These are phyloP conservation scores for Leccinum rimulosum DNA, from an alignment of 768 basidiomycete species.

Conservation along the genomic window DNA sequence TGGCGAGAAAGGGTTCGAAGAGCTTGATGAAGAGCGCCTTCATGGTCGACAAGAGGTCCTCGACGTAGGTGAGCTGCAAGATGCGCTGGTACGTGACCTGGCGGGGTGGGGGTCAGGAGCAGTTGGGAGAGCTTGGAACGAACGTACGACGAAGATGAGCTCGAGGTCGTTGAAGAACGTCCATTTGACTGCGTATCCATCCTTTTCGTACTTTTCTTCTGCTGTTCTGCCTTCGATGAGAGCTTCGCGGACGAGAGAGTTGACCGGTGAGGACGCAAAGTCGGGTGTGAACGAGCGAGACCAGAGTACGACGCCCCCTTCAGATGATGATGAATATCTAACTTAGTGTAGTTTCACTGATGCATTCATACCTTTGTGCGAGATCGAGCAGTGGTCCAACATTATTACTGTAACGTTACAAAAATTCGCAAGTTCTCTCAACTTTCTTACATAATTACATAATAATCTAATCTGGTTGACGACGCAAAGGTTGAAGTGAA, in stretches of 20 bases:
- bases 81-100: constrained; percentile 97
- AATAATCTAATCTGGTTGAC: constrained; percentile 14
- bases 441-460: background rate
- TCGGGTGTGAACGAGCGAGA: constrained; percentile 91
- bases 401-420: constrained; percentile 36
- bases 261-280: constrained; percentile 74
- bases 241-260: constrained; percentile 84
- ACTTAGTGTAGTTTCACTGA: too few species aligned
- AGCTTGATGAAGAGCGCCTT: constrained; percentile 84
- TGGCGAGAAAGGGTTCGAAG: constrained; percentile 78
- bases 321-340: background rate
- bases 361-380: constrained; percentile 70
- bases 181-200: constrained; percentile 94
- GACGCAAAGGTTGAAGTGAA: constrained; percentile 26
- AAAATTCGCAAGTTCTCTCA: background rate
- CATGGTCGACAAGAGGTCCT: constrained; percentile 77
- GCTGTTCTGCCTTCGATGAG: constrained; percentile 86
- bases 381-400: constrained; percentile 96
- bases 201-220: constrained; percentile 87
- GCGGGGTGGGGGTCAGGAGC: constrained; percentile 1
- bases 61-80: constrained; percentile 90
- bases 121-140: background rate
- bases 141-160: constrained; percentile 90
- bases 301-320: constrained; percentile 94
- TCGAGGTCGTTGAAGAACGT: constrained; percentile 93